Evolutionary conservation across 345 rosid genomes (phyloP).

Genomic region (Boechera retrofracta): DNA sequence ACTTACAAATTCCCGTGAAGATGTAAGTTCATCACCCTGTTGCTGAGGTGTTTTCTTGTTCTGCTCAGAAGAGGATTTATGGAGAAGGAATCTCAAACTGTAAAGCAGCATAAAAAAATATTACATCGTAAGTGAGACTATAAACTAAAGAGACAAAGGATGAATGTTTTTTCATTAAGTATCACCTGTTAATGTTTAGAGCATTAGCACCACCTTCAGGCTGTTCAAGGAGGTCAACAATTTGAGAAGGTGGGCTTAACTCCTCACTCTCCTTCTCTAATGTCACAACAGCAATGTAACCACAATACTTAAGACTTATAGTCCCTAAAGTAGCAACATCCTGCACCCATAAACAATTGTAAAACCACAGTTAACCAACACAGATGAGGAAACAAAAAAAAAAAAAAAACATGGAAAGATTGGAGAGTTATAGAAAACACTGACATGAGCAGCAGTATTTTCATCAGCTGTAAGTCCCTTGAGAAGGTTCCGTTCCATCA

Average conservation of each 20-base stretch:
- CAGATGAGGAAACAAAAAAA: neutral
- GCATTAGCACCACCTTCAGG: constrained; percentile 99
- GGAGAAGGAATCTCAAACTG: constrained; percentile 93
- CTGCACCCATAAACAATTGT: constrained; percentile 55
- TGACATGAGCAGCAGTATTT: constrained; percentile 94
- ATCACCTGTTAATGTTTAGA: constrained; percentile 90
- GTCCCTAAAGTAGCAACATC: constrained; percentile 83
- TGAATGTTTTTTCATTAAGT: neutral
- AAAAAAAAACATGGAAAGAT: neutral
- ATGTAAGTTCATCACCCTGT: constrained; percentile 63
- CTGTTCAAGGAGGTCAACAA: constrained; percentile 79
- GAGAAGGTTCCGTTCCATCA: constrained; percentile 79
- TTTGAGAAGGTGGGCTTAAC: constrained; percentile 56
- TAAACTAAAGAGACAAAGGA: constrained; percentile 21
- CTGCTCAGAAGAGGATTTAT: constrained; percentile 58
- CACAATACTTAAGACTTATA: constrained; percentile 81
- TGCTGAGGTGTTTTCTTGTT: constrained; percentile 52
- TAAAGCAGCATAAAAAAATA: constrained; percentile 31
- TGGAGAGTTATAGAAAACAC: constrained; percentile 44
- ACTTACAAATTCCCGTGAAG: constrained; percentile 67
- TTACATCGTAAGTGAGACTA: constrained; percentile 11
- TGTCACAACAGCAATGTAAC: constrained; percentile 81
- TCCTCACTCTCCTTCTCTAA: constrained; percentile 61
- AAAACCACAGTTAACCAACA: constrained; percentile 15
- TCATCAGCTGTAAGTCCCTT: constrained; percentile 99